Evolutionary conservation across 1,284 basidiomycete genomes (phyloP).

Genomic region (Mycena sp.): DNA sequence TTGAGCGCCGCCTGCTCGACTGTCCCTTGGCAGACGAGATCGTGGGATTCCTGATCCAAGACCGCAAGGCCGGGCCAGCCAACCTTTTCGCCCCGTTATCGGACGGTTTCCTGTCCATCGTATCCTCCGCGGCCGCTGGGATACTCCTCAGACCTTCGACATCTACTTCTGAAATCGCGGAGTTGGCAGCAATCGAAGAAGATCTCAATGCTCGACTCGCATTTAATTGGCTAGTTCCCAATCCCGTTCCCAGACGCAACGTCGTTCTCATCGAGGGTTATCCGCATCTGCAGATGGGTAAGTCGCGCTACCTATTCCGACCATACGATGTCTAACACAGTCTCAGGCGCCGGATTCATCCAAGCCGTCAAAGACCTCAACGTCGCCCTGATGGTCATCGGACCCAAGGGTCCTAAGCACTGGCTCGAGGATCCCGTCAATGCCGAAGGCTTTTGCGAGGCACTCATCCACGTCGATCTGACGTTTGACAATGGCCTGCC

Average conservation of each 20-base stretch:
- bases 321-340: too few species aligned
- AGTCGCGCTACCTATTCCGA: too few species aligned
- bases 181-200: background rate
- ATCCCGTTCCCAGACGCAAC: conserved; percentile 4
- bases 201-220: conserved; percentile 11
- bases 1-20: conserved; percentile 15
- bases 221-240: conserved; percentile 9
- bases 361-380: conserved; percentile 18
- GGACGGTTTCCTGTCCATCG: background rate
- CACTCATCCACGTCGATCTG: conserved; percentile 19
- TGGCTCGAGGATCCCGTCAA: conserved; percentile 17
- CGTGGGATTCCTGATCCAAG: conserved; percentile 6
- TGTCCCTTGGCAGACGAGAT: background rate
- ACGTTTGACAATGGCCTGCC: conserved; percentile 16
- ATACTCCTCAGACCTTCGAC: background rate
- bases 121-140: conserved; percentile 2
- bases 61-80: background rate
- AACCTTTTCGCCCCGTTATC: background rate
- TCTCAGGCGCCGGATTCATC: conserved; percentile 9
- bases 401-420: conserved; percentile 16
- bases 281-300: background rate
- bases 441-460: conserved; percentile 18
- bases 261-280: conserved; percentile 18
- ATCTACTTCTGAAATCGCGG: background rate
- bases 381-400: conserved; percentile 12